Percentiles rank a stretch among this genome's conserved stretches.
Conservation (phyloP, 2,329 filamentous ascomycete genomes). For the Neoarthrinium moseri region DNA sequence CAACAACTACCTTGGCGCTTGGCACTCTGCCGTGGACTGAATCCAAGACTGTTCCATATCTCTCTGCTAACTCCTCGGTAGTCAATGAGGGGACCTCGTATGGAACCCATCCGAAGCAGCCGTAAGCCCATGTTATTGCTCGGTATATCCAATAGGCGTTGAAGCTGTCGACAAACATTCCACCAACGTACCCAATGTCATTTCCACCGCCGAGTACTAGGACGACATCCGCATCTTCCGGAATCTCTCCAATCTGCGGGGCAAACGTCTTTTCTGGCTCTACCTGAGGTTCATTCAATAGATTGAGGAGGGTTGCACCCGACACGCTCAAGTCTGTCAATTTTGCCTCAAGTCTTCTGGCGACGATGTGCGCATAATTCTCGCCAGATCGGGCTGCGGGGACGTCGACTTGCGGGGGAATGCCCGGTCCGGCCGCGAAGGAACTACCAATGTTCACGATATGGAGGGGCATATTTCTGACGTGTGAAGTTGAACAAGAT, state of each 20-base stretch:
- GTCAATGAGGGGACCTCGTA: slow-evolving; percentile 10
- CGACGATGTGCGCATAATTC: slow-evolving; percentile 8
- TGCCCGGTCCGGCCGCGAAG: slow-evolving; percentile 11
- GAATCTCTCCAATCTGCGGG: slow-evolving; percentile 33
- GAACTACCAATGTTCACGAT: slow-evolving; percentile 10
- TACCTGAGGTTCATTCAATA: slow-evolving; percentile 31
- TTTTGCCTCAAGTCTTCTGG: slow-evolving; percentile 1
- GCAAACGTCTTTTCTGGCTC: slow-evolving; percentile 21
- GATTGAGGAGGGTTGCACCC: slow-evolving; percentile 35
- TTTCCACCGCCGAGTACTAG: slow-evolving; percentile 36
- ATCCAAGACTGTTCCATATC: slow-evolving; percentile 24
- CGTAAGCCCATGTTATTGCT: neutral
- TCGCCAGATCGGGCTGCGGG: slow-evolving; percentile 7
- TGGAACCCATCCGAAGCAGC: neutral
- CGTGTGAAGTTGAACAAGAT: neutral
- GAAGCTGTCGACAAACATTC: slow-evolving; percentile 21
- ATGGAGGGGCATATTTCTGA: slow-evolving; percentile 5
- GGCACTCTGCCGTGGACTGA: slow-evolving; percentile 35
- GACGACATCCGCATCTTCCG: slow-evolving; percentile 32
- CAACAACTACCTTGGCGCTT: slow-evolving; percentile 38
- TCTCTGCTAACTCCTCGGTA: slow-evolving; percentile 19
- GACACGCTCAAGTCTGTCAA: slow-evolving; percentile 32
- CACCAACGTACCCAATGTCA: slow-evolving; percentile 35
- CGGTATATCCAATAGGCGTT: neutral
- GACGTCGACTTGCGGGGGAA: slow-evolving; percentile 6